Conservation (phyloP, 331 rosid genomes). For the Spiraea crenata region DNA sequence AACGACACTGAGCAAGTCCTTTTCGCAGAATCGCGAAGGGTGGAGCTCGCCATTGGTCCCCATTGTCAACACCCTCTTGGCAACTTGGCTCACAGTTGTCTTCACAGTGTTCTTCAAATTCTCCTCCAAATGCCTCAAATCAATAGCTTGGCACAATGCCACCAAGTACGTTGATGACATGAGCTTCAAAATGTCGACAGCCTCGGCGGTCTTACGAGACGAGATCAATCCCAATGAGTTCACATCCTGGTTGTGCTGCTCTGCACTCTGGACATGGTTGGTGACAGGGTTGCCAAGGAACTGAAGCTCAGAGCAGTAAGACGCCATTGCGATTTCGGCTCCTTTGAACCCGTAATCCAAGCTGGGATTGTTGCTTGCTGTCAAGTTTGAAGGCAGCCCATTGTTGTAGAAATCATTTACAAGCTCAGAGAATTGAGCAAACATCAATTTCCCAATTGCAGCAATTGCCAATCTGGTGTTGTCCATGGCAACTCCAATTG, state of each 20-base stretch:
- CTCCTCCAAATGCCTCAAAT: constrained; percentile 79
- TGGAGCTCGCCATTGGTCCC: constrained; percentile 74
- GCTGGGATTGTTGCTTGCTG: constrained; percentile 68
- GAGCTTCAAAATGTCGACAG: constrained; percentile 68
- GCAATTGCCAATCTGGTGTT: constrained; percentile 80
- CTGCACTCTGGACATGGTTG: constrained; percentile 91
- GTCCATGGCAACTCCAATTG: constrained; percentile 94
- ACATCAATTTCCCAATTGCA: constrained; percentile 77
- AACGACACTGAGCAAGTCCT: constrained; percentile 66
- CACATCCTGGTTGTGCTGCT: constrained; percentile 94
- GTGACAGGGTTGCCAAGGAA: constrained; percentile 90
- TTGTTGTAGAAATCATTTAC: constrained; percentile 86
- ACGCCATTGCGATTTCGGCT: constrained; percentile 90
- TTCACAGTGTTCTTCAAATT: constrained; percentile 60
- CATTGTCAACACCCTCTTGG: constrained; percentile 55
- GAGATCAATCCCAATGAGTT: constrained; percentile 87
- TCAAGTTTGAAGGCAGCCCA: constrained; percentile 80
- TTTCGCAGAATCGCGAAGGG: constrained; percentile 76
- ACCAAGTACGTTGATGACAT: constrained; percentile 83
- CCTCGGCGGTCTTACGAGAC: constrained; percentile 75
- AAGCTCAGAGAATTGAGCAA: constrained; percentile 94
- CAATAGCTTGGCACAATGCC: constrained; percentile 86
- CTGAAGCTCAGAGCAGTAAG: constrained; percentile 90
- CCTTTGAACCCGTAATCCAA: constrained; percentile 95
- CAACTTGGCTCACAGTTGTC: constrained; percentile 60